Base-by-base conservation (phyloP, 2,329 filamentous ascomycete species). In the Coleophoma eucalyptorum region DNA sequence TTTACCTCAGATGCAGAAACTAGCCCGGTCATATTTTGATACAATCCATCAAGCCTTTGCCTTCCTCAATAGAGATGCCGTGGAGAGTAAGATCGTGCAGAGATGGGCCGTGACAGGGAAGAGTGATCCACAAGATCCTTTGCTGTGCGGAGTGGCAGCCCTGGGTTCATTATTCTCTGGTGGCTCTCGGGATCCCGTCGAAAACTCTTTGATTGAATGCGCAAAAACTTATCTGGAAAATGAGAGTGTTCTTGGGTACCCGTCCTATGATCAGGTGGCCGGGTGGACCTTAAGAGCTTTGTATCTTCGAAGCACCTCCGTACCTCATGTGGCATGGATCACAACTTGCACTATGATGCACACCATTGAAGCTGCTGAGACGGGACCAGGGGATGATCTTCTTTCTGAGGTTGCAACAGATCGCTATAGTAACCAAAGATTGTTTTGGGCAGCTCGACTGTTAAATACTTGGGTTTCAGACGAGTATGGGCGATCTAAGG, bases 1-100 rank as follows among this genome's bases (percentile, higher is more conserved):
- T 12, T 50, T 47, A 2, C 43, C 38, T 1, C 38, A 15, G 21
- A 49, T 52, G 40, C 33, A 18, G 37, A 35, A 16, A 62, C 52
- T 13, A 34, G 35, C 3, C 43, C 42, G n/a, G 55, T 20, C 26
- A 15, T 45, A 31, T 26, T 45, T 45, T 18, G 43, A 26, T 7
- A 45, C 21, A 18, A 18, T 45, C 13, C 19, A 45, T 33, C 43
- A 19, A 26, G 21, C 19, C 18, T 45, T 26, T 32, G 43, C 19
- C 8, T 45, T 31, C n/a, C 21, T 45, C 21, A 26, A 45, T 8
- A 26, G 43, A 15, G 19, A 45, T 32, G 32, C 26, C 5, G 21
- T 45, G 13, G 21, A 26, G 13, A n/a, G 32, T 5, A 19, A 33
- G 19, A 16, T 45, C 10, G 43, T n/a, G n/a, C 19, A 19, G 13